Conservation (phyloP, 1,284 basidiomycete species). For the Sparassis latifolia region DNA sequence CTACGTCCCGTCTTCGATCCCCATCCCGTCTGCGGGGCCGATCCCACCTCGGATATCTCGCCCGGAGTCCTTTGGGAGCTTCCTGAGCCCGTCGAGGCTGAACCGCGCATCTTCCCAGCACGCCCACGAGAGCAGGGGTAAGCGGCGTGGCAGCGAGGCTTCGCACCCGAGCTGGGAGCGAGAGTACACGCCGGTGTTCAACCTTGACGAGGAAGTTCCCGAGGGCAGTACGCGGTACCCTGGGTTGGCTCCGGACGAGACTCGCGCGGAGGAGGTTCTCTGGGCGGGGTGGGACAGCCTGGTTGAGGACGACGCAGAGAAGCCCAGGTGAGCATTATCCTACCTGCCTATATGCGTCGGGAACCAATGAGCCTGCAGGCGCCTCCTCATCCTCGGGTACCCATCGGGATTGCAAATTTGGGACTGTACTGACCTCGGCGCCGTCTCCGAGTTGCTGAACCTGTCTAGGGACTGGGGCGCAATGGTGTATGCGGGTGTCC, state of each 20-base stretch:
- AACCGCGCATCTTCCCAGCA: constrained; percentile 4
- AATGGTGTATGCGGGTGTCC: constrained; percentile 38
- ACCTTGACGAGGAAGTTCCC: constrained; percentile 24
- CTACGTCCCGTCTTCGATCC: constrained; percentile 47
- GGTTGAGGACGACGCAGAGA: constrained; percentile 8
- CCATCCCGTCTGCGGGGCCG: constrained; percentile 40
- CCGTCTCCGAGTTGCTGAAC: constrained; percentile 50
- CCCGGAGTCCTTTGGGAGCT: constrained; percentile 42
- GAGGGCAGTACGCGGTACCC: constrained; percentile 21
- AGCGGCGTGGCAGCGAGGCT: constrained; percentile 15
- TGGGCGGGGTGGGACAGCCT: constrained; percentile 29
- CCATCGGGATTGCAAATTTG: constrained; percentile 57
- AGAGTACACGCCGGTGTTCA: constrained; percentile 19
- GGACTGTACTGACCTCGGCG: constrained; percentile 56
- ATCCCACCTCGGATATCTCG: constrained; percentile 44
- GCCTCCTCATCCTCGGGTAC: constrained; percentile 58
- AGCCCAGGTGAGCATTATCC: constrained; percentile 23
- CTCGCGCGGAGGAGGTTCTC: constrained; percentile 21
- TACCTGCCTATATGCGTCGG: too few relatives aligned
- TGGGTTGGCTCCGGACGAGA: constrained; percentile 13
- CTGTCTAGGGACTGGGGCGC: constrained; percentile 32
- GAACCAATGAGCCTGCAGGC: constrained; percentile 22
- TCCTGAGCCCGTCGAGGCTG: constrained; percentile 21
- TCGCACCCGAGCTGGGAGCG: constrained; percentile 7
- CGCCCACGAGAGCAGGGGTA: constrained; percentile 6